Base-by-base conservation (phyloP, 106 monocot genomes). In the Alisma plantagoaquatica region DNA sequence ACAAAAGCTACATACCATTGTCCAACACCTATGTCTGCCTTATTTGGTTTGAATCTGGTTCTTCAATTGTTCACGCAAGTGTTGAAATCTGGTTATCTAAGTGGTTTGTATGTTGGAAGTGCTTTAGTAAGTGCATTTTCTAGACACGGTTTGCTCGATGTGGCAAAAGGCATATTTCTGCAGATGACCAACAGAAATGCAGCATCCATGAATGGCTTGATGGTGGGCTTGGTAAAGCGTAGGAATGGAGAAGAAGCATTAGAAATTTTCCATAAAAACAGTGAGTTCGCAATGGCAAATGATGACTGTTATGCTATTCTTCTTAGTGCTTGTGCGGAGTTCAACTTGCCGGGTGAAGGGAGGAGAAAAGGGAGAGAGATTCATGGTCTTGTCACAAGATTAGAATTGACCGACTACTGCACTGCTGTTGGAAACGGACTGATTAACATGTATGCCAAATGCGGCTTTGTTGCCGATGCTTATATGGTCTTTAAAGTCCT, bases 361-460 rank as follows among this genome's bases (percentile, higher is more conserved):
- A 63, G 31, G 28, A 76, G 68, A 38, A 79, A 43, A 43, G 92
- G 86, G 23, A 74, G 67, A 60, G 87, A 82, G 56, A 63, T 92
- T 35, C 92, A 92, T 64, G 79, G 82, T 14, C 42, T 55, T 53
- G 49, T 87, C 10, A 42, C 71, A 17, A 67, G 74, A 69, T 62
- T 71, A 16, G 33, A 7, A 19, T 46, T 76, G 12, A 60, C 64
- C 7, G 54, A 65, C 42, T 31, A 48, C 22, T 79, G 58, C 20
- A 33, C 80, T 51, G 79, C 73, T 2, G 29, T 83, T 20, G 41
- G 66, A 31, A 92, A 92, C 66, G 86, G 79, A 4, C 49, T 92
- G 45, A 43, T 92, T 28, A 92, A 80, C 65, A 79, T 87, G 75
- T 92, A 92, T 45, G 76, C 92, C 23, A 92, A 92, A 54, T 86